Percentiles rank a stretch among this genome's conserved stretches.
Evolutionary conservation across 179 eudicot species (phyloP).

Genomic region (Camellia oleifera): DNA sequence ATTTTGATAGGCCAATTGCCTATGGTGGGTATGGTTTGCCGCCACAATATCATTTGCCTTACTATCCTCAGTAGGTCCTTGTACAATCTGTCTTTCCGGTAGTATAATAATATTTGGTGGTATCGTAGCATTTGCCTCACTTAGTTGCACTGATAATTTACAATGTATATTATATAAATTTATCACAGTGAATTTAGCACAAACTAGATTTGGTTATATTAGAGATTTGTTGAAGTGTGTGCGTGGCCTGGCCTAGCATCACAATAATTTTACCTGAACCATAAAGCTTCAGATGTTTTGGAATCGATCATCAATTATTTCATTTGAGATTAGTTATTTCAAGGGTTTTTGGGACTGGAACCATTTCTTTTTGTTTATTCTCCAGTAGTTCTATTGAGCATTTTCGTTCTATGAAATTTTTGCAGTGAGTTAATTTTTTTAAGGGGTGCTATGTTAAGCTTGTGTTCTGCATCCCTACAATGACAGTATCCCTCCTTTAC

Average conservation of each 20-base stretch:
- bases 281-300: not conserved
- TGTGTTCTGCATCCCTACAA: not conserved
- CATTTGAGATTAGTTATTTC: not conserved
- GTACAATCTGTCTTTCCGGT: not conserved
- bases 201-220: not conserved
- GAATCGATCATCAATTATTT: conserved; percentile 1
- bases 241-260: not conserved
- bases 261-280: not conserved
- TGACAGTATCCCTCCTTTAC: not conserved
- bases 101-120: not conserved
- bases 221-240: not conserved
- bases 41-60: conserved; percentile 28
- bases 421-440: no score
- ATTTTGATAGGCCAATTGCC: conserved; percentile 16
- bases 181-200: not conserved
- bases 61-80: conserved; percentile 27
- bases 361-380: not conserved
- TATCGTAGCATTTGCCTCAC: not conserved
- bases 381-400: not conserved
- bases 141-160: not conserved
- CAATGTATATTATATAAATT: no score
- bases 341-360: conserved; percentile 3
- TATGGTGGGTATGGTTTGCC: conserved; percentile 26
- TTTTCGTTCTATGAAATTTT: not conserved
- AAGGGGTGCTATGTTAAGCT: not conserved